A percentile compares a stretch with the other conserved stretches of the same genome.
These are phyloP conservation scores for Chrysanthemum seticuspe DNA, from an alignment of 129 eudicot species.

Conservation along the genomic window DNA sequence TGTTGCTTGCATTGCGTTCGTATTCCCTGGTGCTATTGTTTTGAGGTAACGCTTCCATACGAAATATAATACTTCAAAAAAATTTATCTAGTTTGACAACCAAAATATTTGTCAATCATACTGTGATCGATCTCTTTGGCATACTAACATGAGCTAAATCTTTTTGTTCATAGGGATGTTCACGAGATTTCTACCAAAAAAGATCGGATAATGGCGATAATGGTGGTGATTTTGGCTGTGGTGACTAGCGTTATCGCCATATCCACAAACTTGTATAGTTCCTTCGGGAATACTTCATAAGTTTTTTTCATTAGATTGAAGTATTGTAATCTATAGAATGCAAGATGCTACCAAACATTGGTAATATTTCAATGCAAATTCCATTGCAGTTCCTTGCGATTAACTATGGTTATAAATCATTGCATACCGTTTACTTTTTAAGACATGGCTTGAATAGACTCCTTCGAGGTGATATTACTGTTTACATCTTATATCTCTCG, in stretches of 20 bases:
- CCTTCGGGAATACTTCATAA: conserved; percentile 25
- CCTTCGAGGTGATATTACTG: too few relatives aligned
- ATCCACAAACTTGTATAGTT: conserved; percentile 51
- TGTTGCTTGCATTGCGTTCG: conserved; percentile 65
- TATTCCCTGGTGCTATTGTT: conserved; percentile 78
- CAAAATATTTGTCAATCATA: too few relatives aligned
- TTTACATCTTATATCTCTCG: too few relatives aligned
- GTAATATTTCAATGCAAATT: neutral
- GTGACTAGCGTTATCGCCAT: conserved; percentile 72
- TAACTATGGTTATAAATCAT: neutral
- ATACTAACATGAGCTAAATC: neutral
- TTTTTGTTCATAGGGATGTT: conserved; percentile 49
- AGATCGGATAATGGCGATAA: conserved; percentile 60
- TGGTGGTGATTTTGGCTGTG: conserved; percentile 60
- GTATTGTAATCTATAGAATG: neutral
- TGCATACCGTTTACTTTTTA: too few relatives aligned
- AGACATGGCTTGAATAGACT: too few relatives aligned
- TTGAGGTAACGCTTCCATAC: conserved; percentile 46
- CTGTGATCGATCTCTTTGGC: too few relatives aligned
- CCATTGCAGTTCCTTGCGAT: neutral
- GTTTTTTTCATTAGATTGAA: neutral
- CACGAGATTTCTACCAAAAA: conserved; percentile 51
- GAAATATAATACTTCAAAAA: neutral
- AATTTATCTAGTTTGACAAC: too few relatives aligned
- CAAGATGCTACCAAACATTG: neutral